phyloP scores from a whole-genome alignment of 345 rosid species.

The Arabidopsis arenosa region DNA sequence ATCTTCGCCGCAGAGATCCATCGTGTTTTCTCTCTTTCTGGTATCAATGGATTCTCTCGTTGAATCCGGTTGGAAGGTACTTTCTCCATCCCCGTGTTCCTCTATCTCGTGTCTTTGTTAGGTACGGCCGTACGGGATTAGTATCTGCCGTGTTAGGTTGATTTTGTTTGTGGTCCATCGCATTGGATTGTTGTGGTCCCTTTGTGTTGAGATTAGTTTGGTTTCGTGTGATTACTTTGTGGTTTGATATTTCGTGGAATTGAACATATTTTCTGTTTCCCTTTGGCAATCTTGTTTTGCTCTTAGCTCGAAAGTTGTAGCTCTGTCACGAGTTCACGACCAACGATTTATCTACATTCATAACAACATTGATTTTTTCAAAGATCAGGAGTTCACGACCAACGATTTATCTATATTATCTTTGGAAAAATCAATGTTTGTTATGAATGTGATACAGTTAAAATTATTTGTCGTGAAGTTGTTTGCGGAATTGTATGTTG shows the following conservation, averaged over 20 bases:
- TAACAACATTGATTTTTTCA: no score
- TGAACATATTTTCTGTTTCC: background rate
- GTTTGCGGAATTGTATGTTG: background rate
- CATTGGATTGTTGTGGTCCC: slow-evolving; percentile 11
- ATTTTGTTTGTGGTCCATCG: slow-evolving; percentile 18
- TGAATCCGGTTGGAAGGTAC: slow-evolving; percentile 89
- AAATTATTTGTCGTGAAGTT: background rate
- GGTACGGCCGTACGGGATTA: no score
- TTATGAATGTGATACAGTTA: background rate
- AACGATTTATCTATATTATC: background rate
- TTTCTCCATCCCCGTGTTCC: slow-evolving; percentile 19
- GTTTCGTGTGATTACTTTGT: slow-evolving; percentile 28
- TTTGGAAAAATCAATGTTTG: background rate
- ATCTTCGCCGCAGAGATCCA: slow-evolving; percentile 20
- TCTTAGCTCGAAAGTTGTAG: slow-evolving; percentile 6
- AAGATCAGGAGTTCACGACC: background rate
- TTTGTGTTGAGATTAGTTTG: slow-evolving; percentile 9
- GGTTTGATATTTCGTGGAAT: slow-evolving; percentile 11
- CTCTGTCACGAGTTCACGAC: background rate
- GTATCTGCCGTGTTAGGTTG: background rate
- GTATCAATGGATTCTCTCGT: slow-evolving; percentile 67
- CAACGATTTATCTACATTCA: no score
- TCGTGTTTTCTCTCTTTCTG: slow-evolving; percentile 9
- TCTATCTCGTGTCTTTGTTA: background rate
- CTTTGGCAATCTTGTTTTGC: background rate